Base-by-base conservation (phyloP, 2,329 filamentous ascomycete species). In the Cytospora mali region DNA sequence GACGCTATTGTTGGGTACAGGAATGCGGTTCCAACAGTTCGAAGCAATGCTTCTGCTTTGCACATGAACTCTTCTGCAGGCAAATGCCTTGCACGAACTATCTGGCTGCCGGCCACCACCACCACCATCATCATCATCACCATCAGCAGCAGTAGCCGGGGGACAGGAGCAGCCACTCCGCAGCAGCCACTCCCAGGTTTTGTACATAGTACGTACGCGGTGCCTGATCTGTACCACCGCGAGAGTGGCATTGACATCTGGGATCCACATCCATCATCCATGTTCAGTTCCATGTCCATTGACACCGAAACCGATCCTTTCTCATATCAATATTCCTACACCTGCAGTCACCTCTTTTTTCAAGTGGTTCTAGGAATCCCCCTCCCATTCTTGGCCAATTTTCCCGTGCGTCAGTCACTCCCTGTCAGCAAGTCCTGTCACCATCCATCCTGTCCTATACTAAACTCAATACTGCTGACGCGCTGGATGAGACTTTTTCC, bases 251-350 rank as follows among this genome's bases (percentile, higher is more conserved):
- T 65, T 57, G 59, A 51, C 62, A 53, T 31, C 25, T 56, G 35
- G 63, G 63, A 57, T 63, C 61, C 61, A 56, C 61, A 55, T 42
- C 62, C 56, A 55, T 46, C 50, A 62, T 49, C 52, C 46, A 51
- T 28, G 27, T 52, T 33, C 31, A 25, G 27, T 52, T 57, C 48
- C 53, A 62, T 62, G 48, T 35, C 56, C 48, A 55, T 57, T 56
- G 54, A 58, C 63, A 46, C 62, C 51, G 62, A 48, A 54, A 62
- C 55, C 31, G 55, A 62, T 65, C 60, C 63, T 65, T 62, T 60
- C 55, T 62, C 63, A 65, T 62, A 55, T 65, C 52, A 57, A 42
- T 62, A 55, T 65, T 62, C 52, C 63, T 65, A 56, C 63, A 52
- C 60, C 60, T 63, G 53, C 60, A 55, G 52, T 58, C 48, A 52